These are phyloP conservation scores for Solanum raphanifolium DNA, from an alignment of 257 asterid species.

Conservation along the genomic window DNA sequence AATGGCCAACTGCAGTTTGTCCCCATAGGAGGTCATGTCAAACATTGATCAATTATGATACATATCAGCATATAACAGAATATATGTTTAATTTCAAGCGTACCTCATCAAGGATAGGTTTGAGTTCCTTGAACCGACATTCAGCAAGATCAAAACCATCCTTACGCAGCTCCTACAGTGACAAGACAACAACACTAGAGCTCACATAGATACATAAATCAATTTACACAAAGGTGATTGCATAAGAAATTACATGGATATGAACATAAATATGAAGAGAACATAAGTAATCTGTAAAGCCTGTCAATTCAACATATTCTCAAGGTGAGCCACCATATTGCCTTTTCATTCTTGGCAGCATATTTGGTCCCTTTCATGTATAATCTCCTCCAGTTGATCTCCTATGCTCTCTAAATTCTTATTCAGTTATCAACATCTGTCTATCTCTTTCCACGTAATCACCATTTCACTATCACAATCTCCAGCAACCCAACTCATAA, in stretches of 20 bases:
- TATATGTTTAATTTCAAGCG: background rate
- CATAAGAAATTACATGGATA: background rate
- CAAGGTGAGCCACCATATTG: background rate
- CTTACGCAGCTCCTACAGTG: constrained; percentile 72
- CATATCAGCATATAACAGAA: background rate
- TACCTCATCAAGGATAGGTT: constrained; percentile 96
- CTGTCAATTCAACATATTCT: background rate
- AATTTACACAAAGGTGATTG: background rate
- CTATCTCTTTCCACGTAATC: background rate
- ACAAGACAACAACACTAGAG: background rate
- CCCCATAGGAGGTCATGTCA: background rate
- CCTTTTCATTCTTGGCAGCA: background rate
- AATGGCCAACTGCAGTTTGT: constrained; percentile 54
- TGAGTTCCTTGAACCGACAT: constrained; percentile 86
- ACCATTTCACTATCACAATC: background rate
- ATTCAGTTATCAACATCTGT: background rate
- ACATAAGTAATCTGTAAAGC: background rate
- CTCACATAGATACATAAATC: background rate
- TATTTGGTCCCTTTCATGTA: background rate
- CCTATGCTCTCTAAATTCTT: background rate
- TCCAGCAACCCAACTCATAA: background rate
- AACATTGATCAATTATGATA: background rate
- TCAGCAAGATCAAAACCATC: constrained; percentile 98
- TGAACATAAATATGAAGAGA: background rate
- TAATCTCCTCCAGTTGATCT: background rate